Evolutionary conservation across 441 rosid genomes (phyloP), one percentile per base, ranked within the genome.

Genomic region (Capsella rubella): DNA sequence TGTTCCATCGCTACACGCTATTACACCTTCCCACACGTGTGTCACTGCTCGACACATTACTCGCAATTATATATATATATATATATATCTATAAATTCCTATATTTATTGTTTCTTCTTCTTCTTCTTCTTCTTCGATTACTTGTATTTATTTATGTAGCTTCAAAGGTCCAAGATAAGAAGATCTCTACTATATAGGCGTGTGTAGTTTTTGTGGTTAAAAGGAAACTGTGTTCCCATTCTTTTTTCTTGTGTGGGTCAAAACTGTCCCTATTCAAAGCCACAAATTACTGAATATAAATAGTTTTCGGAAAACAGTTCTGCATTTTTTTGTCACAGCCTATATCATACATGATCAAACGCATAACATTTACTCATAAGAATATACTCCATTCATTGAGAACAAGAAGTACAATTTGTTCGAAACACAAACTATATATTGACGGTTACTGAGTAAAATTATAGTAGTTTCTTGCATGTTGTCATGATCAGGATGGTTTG

Each of bases 1-100:
- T 72, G 81, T 78, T 72, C 73, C 37, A 72, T 66, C 57, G 69
- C 59, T 72, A 72, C 77, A 60, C 77, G 80, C 76, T 34, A 59
- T 77, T 37, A 52, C 25, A 1, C 64, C 53, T 11, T 27, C 8
- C 69, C 68, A 16, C 69, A 77, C 76, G 73, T 72, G 69, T 39
- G 52, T 58, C 57, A 31, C 39, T 39, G 13, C 11, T 12, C 11
- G 13, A 39, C 42, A 39, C 42, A 39, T 39, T 10, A 39, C 3
- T 3, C 42, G 13, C 10, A 39, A 37, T 21, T 21, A 21, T 21
- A 39, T 6, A 7, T 35, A 3, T 10, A 39, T 0, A 1, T 21
- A 21, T 21, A 39, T 6, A 7, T 35, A 3, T 10, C 10, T 0
- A 1, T 35, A 3, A 3, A 39, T 2, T 2, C 42, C 0, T 10